Evolutionary conservation across 1,284 basidiomycete genomes (phyloP).

Genomic region (Tausonia pullulans): DNA sequence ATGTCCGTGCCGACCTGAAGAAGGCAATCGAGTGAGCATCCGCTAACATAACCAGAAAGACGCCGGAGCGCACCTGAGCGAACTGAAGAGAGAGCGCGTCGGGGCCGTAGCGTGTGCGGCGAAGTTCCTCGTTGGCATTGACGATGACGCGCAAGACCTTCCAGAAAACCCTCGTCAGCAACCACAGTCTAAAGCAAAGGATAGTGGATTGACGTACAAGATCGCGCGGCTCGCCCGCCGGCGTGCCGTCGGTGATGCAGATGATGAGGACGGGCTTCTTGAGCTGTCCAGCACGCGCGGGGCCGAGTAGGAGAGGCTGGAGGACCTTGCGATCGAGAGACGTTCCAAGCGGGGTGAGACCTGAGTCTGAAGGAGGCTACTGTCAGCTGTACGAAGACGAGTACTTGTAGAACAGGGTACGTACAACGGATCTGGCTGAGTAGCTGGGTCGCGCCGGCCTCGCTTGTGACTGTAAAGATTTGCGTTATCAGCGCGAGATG

Average conservation of each 20-base stretch:
- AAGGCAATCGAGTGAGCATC: background rate
- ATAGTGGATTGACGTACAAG: background rate
- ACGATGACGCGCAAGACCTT: conserved; percentile 5
- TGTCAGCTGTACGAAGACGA: too few relatives aligned
- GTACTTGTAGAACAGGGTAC: too few relatives aligned
- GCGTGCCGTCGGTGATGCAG: conserved; percentile 18
- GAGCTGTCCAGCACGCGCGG: conserved; percentile 30
- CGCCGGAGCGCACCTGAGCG: conserved; percentile 26
- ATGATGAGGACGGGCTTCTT: conserved; percentile 40
- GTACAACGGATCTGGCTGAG: conserved; percentile 34
- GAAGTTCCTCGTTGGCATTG: conserved; percentile 12
- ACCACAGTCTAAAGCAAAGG: background rate
- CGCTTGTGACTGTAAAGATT: conserved; percentile 24
- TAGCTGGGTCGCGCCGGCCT: conserved; percentile 34
- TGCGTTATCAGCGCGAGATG: too few relatives aligned
- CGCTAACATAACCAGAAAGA: background rate
- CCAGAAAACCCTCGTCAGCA: background rate
- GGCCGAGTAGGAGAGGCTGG: conserved; percentile 36
- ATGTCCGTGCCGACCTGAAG: conserved; percentile 36
- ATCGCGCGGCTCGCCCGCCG: conserved; percentile 27
- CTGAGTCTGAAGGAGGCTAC: background rate
- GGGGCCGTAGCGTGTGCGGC: conserved; percentile 29
- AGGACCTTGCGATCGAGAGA: conserved; percentile 36
- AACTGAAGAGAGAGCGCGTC: conserved; percentile 35
- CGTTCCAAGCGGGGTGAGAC: conserved; percentile 30